Evolutionary conservation across 441 rosid species (phyloP).

Genomic region (Melastoma candidum): DNA sequence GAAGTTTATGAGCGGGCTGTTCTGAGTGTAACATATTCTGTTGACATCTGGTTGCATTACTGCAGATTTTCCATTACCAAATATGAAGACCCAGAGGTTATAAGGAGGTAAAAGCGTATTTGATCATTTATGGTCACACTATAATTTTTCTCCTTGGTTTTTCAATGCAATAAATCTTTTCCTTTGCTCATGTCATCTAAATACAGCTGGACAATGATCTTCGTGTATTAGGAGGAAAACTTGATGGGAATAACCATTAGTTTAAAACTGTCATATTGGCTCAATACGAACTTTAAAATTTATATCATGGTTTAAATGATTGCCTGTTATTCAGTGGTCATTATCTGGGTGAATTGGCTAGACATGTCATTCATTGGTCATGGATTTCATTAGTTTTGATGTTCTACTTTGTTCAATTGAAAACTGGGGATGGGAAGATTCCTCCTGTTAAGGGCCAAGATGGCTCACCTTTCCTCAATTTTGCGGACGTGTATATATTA

Average conservation of each 20-base stretch:
- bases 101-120: slow-evolving; percentile 63
- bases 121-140: slow-evolving; percentile 23
- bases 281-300: slow-evolving; percentile 28
- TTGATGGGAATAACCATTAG: slow-evolving; percentile 33
- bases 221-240: slow-evolving; percentile 32
- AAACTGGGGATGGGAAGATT: slow-evolving; percentile 95
- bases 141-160: slow-evolving; percentile 19
- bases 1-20: slow-evolving; percentile 96
- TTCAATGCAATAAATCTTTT: slow-evolving; percentile 24
- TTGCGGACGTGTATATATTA: slow-evolving; percentile 59
- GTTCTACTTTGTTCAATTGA: slow-evolving; percentile 60
- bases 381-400: slow-evolving; percentile 46
- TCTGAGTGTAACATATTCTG: slow-evolving; percentile 69
- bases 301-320: slow-evolving; percentile 17
- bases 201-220: slow-evolving; percentile 63
- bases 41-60: slow-evolving; percentile 28
- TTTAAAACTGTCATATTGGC: slow-evolving; percentile 21
- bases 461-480: slow-evolving; percentile 80
- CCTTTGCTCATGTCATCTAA: slow-evolving; percentile 52
- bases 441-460: slow-evolving; percentile 76
- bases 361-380: slow-evolving; percentile 31
- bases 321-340: slow-evolving; percentile 10
- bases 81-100: slow-evolving; percentile 90
- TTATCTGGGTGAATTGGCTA: slow-evolving; percentile 25
- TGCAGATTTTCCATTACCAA: slow-evolving; percentile 74